These are phyloP conservation scores for Apiotrichum brassicae DNA, from an alignment of 1,284 basidiomycete genomes.

Conservation along the genomic window DNA sequence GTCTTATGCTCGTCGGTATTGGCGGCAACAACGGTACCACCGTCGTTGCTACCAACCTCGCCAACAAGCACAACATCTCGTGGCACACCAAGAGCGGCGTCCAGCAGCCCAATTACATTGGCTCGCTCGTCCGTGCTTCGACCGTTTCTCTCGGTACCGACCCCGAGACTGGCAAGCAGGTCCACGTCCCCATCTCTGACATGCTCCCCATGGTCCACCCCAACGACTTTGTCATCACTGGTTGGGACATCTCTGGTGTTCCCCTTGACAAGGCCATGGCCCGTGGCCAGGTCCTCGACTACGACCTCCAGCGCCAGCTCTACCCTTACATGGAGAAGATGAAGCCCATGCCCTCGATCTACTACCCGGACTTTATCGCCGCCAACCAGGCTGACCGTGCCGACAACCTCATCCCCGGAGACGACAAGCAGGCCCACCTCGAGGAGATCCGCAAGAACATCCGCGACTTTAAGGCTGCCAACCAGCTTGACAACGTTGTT, in stretches of 20 bases:
- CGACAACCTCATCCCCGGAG: constrained; percentile 72
- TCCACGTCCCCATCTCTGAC: constrained; percentile 87
- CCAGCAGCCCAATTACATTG: constrained; percentile 95
- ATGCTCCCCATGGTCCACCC: constrained; percentile 98
- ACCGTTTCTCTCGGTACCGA: constrained; percentile 89
- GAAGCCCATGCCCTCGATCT: constrained; percentile 87
- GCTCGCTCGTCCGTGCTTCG: constrained; percentile 80
- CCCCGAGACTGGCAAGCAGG: constrained; percentile 75
- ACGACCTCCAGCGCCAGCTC: constrained; percentile 94
- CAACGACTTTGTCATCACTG: constrained; percentile 94
- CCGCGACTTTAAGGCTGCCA: constrained; percentile 79
- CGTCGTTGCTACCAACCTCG: constrained; percentile 87
- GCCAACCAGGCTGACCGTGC: constrained; percentile 96
- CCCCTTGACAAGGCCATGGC: constrained; percentile 88
- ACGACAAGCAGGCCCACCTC: constrained; percentile 83
- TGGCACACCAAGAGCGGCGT: constrained; percentile 93
- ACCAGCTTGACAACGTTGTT: constrained; percentile 78
- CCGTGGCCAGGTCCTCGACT: constrained; percentile 90
- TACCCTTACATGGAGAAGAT: constrained; percentile 75
- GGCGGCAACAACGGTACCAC: constrained; percentile 98
- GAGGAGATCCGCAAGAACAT: constrained; percentile 90
- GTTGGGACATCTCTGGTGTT: constrained; percentile 91
- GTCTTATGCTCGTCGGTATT: constrained; percentile 92
- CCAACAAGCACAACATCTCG: constrained; percentile 88
- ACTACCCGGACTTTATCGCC: constrained; percentile 90